phyloP scores from a whole-genome alignment of 208 protist genomes.

The Crithidia thermophila region DNA sequence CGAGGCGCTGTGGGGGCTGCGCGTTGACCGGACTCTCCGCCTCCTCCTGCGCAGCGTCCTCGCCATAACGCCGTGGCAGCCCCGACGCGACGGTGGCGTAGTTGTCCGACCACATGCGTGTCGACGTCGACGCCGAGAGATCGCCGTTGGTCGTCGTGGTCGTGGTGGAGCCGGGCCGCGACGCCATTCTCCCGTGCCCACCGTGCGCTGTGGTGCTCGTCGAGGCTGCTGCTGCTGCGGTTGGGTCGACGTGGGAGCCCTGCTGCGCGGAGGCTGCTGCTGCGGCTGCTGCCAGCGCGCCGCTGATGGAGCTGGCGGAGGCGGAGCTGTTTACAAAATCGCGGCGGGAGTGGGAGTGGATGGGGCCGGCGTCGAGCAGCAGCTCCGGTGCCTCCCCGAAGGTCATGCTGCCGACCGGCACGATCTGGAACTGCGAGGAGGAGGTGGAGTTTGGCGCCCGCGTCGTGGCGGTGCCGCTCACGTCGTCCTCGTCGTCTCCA shows the following conservation, averaged over 20 bases:
- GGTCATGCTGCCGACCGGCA: slow-evolving; percentile 1
- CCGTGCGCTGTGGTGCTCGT: neutral
- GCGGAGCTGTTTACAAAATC: neutral
- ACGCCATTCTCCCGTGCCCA: neutral
- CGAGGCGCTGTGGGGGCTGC: neutral
- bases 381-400: slow-evolving; percentile 6
- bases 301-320: neutral
- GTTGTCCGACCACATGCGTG: slow-evolving; percentile 3
- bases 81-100: neutral
- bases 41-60: neutral
- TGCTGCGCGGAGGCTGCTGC: neutral
- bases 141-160: slow-evolving; percentile 6
- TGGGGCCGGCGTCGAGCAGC: slow-evolving; percentile 5
- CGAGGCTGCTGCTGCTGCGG: neutral
- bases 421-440: slow-evolving; percentile 7
- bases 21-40: slow-evolving; percentile 18
- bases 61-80: neutral
- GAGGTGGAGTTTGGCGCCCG: slow-evolving; percentile 9
- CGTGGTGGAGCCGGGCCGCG: neutral
- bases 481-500: slow-evolving; percentile 8
- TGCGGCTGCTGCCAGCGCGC: neutral
- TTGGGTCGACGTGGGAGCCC: neutral
- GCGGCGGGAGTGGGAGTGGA: slow-evolving; percentile 1
- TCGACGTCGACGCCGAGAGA: slow-evolving; percentile 9
- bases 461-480: slow-evolving; percentile 12